Evolutionary conservation across 129 eudicot genomes (phyloP).

Genomic region (Scalesia atractyloides): DNA sequence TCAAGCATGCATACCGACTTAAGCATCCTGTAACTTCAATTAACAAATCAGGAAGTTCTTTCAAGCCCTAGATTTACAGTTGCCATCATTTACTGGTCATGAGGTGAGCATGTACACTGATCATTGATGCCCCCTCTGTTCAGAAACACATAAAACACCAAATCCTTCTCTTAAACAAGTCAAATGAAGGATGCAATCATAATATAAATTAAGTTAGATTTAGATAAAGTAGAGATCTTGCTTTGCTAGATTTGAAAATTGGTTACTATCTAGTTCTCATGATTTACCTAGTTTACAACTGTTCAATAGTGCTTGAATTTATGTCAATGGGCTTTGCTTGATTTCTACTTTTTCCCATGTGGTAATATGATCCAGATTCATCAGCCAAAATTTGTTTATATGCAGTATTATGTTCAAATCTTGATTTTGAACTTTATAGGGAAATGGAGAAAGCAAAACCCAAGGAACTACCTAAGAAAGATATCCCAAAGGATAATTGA

Average conservation of each 20-base stretch:
- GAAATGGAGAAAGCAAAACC: conserved; percentile 50
- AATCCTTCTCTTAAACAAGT: neutral
- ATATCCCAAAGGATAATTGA: conserved; percentile 39
- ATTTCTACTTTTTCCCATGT: neutral
- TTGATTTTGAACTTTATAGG: conserved; percentile 22
- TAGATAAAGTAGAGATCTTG: neutral
- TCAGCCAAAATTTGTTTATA: neutral
- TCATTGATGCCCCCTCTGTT: neutral
- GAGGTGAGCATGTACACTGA: too few species aligned
- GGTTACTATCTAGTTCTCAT: neutral
- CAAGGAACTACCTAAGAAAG: conserved; percentile 49
- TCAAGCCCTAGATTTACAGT: neutral
- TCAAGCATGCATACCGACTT: too few species aligned
- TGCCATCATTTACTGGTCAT: neutral
- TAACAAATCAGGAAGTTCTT: neutral
- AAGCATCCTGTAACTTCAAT: too few species aligned
- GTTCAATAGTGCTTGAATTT: neutral
- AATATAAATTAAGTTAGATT: neutral
- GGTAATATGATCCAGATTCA: neutral
- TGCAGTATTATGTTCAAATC: neutral
- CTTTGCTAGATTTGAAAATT: neutral
- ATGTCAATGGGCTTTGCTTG: neutral
- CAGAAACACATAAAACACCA: neutral
- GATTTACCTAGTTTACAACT: neutral
- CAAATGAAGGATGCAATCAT: neutral